Conservation (phyloP, 2,329 filamentous ascomycete genomes). For the Pseudogymnoascus sp. region DNA sequence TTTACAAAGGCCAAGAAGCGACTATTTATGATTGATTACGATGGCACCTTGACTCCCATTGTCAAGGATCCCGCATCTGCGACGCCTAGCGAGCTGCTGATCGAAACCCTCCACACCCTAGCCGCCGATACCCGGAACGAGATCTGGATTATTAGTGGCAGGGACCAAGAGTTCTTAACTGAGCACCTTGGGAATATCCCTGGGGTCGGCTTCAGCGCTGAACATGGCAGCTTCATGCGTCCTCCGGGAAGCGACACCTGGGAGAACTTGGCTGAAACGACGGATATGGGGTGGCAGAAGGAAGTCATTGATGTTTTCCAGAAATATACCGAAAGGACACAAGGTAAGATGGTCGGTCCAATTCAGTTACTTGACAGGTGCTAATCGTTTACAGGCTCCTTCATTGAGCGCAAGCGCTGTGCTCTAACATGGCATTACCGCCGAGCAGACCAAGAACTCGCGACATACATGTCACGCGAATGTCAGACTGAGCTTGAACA, state of each 20-base stretch:
- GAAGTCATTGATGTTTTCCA: slow-evolving; percentile 81
- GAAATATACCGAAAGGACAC: slow-evolving; percentile 78
- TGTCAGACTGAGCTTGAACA: slow-evolving; percentile 75
- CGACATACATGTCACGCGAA: slow-evolving; percentile 68
- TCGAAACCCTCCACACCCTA: slow-evolving; percentile 70
- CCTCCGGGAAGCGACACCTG: slow-evolving; percentile 69
- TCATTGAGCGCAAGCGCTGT: slow-evolving; percentile 89
- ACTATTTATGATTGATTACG: slow-evolving; percentile 98
- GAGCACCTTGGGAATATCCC: slow-evolving; percentile 89
- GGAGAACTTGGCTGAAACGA: slow-evolving; percentile 80
- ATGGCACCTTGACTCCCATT: slow-evolving; percentile 92
- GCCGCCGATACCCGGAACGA: slow-evolving; percentile 73
- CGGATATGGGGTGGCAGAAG: slow-evolving; percentile 87
- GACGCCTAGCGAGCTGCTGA: slow-evolving; percentile 75
- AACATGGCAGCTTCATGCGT: slow-evolving; percentile 93
- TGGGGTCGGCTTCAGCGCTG: slow-evolving; percentile 86
- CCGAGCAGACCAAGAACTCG: slow-evolving; percentile 78
- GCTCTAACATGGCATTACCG: slow-evolving; percentile 97
- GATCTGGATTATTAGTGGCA: slow-evolving; percentile 97
- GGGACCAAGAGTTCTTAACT: slow-evolving; percentile 84
- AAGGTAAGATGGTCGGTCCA: slow-evolving; percentile 47
- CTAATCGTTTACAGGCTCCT: slow-evolving; percentile 54
- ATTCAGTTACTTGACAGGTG: neutral
- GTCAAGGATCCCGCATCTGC: slow-evolving; percentile 86
- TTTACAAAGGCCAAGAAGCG: slow-evolving; percentile 72